A percentile compares a stretch with the other conserved stretches of the same genome.
phyloP scores from a whole-genome alignment of 345 rosid species.

The Hypericum androsaemum region DNA sequence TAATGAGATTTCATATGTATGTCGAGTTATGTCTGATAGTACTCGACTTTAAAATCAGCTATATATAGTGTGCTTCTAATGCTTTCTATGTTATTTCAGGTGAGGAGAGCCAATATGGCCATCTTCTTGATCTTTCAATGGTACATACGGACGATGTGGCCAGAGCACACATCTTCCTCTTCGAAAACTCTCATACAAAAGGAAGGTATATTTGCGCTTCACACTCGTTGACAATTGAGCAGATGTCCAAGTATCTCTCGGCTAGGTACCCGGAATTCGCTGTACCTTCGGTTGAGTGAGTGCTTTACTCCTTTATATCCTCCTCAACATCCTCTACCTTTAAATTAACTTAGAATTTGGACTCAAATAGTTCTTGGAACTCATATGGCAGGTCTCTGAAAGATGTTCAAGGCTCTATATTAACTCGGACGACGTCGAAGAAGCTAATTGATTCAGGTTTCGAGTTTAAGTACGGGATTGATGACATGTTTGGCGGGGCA shows the following conservation, averaged over 20 bases:
- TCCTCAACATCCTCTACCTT: too few relatives aligned
- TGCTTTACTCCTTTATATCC: neutral
- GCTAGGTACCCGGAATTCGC: conserved; percentile 32
- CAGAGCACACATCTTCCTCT: conserved; percentile 40
- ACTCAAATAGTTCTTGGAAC: too few relatives aligned
- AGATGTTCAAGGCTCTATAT: conserved; percentile 10
- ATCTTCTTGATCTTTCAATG: conserved; percentile 23
- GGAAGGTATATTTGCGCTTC: conserved; percentile 55
- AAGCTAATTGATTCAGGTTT: conserved; percentile 31
- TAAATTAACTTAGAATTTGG: too few relatives aligned
- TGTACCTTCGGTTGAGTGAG: conserved; percentile 38
- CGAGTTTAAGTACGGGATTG: conserved; percentile 17
- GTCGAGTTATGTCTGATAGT: too few relatives aligned
- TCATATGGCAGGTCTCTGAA: conserved; percentile 13
- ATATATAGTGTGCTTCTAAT: too few relatives aligned
- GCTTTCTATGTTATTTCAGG: neutral
- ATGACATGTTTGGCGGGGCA: conserved; percentile 31
- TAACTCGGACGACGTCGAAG: conserved; percentile 10
- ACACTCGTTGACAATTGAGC: conserved; percentile 21
- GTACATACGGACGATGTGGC: conserved; percentile 46
- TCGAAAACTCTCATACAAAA: conserved; percentile 34
- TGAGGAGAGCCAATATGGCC: conserved; percentile 15
- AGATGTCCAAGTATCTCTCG: conserved; percentile 26
- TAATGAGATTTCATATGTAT: too few relatives aligned
- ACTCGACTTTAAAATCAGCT: too few relatives aligned